Conservation (phyloP, 2,329 filamentous ascomycete genomes). For the Thermochaetoides dissita region DNA sequence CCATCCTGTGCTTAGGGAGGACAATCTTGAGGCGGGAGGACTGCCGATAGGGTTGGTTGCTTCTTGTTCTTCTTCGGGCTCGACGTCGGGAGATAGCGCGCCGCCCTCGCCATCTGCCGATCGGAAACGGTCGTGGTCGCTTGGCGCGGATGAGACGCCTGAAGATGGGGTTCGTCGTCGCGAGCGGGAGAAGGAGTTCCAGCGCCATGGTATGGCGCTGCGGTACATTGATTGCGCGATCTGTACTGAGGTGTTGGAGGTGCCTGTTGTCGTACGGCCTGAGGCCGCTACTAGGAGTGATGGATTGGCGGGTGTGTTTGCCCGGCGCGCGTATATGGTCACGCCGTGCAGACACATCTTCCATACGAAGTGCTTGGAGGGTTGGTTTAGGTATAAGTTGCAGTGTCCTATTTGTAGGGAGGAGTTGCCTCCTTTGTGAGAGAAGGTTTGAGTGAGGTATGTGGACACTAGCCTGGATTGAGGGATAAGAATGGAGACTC, state of each 20-base stretch:
- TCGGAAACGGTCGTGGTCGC: constrained; percentile 16
- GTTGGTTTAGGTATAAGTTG: constrained; percentile 86
- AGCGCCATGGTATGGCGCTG: constrained; percentile 16
- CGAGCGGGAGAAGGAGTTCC: constrained; percentile 22
- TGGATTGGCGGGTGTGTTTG: constrained; percentile 55
- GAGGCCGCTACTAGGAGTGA: constrained; percentile 30
- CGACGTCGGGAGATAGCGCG: neutral
- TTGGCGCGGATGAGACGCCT: constrained; percentile 4
- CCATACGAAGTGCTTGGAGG: constrained; percentile 79
- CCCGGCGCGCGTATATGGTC: constrained; percentile 82
- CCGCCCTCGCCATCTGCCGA: neutral
- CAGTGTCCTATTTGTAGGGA: constrained; percentile 95
- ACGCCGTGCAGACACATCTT: constrained; percentile 95
- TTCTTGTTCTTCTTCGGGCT: constrained; percentile 4
- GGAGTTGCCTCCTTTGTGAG: constrained; percentile 67
- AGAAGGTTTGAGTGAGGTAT: neutral
- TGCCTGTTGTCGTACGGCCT: constrained; percentile 58
- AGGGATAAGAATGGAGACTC: neutral
- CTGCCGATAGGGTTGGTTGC: constrained; percentile 61
- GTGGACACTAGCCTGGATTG: neutral
- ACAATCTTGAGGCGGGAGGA: constrained; percentile 64
- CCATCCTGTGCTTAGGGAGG: constrained; percentile 74
- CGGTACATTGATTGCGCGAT: constrained; percentile 80
- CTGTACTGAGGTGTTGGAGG: constrained; percentile 81
- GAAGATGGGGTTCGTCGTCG: constrained; percentile 14